Evolutionary conservation across 1,284 basidiomycete genomes (phyloP).

Genomic region (Afroboletus lepidellus): DNA sequence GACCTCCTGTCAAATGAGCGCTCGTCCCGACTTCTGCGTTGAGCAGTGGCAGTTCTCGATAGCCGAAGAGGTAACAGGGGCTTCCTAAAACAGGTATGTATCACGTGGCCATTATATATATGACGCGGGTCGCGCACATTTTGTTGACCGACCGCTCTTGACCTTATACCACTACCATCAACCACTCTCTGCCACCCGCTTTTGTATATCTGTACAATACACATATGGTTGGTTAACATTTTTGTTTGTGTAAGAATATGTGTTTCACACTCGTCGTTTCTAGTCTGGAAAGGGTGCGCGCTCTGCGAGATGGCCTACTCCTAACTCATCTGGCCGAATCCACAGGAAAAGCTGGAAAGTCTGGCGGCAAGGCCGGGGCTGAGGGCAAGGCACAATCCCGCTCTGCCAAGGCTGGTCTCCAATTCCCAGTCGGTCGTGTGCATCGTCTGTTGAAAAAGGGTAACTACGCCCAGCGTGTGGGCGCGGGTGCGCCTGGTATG

Average conservation of each 20-base stretch:
- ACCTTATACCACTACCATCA: slow-evolving; percentile 43
- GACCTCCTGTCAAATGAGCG: no score
- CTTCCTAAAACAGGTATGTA: slow-evolving; percentile 22
- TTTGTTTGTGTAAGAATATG: not conserved
- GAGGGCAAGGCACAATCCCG: slow-evolving; percentile 70
- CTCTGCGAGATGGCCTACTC: slow-evolving; percentile 4
- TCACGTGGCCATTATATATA: slow-evolving; percentile 46
- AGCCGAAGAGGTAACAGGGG: not conserved
- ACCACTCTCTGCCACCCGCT: slow-evolving; percentile 5
- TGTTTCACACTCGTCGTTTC: slow-evolving; percentile 10
- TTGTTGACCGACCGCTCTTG: slow-evolving; percentile 45
- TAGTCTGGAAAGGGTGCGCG: slow-evolving; percentile 51
- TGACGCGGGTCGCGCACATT: slow-evolving; percentile 29
- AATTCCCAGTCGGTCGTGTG: slow-evolving; percentile 81
- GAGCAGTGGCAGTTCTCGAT: no score
- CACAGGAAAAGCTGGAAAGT: slow-evolving; percentile 57
- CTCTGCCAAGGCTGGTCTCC: slow-evolving; percentile 71
- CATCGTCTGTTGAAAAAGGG: slow-evolving; percentile 75
- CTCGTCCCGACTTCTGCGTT: no score
- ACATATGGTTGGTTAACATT: slow-evolving; percentile 38
- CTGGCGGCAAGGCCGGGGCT: slow-evolving; percentile 56
- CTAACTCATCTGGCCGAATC: slow-evolving; percentile 9
- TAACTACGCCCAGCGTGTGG: slow-evolving; percentile 80
- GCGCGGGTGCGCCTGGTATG: slow-evolving; percentile 79
- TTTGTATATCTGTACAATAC: slow-evolving; percentile 27